Base-by-base conservation (phyloP, 2,329 filamentous ascomycete genomes). In the Pyrenophora seminiperda region DNA sequence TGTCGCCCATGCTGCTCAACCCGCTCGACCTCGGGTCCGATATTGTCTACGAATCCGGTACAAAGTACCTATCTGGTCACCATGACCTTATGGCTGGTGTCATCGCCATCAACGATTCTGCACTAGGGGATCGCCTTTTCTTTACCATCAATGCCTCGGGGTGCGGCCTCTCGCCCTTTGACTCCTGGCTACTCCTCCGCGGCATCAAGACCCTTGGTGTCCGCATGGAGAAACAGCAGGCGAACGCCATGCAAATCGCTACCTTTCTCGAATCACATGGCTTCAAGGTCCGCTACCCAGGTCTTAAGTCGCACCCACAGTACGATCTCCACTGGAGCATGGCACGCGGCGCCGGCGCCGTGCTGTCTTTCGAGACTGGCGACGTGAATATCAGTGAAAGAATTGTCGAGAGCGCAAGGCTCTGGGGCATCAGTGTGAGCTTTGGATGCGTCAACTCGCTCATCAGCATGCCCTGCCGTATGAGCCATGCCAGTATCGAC, bases 71-170 rank as follows among this genome's bases (percentile, higher is more conserved):
- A 5, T 97, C 92, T 1, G 94, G 94, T 24, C 94, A 99, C 73
- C 94, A 99, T 79, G 95, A 99, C 71, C 88, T 99, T 70, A 99
- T 99, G 94, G 94, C 94, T 7, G 94, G 95, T 56, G 91, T 99
- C 22, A 89, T 99, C 59, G 94, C 92, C 17, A 85, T 92, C 73
- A 97, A 97, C 72, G 88, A 96, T 68, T 74, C 84, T 4, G 78
- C 84, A 3, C 78, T 99, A 20, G 92, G 88, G 38, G 91, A 99
- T 66, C 90, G 89, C 69, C 85, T 99, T 61, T 99, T 89, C 78
- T 97, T 97, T 76, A 93, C 91, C 49, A 97, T 99, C 81, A 99
- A 99, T 73, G 86, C 91, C 1, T 96, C 92, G 0, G 94, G 94
- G 34, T 97, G 94, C 70, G 94, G 94, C 7, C 81, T 99, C 5